A percentile compares a stretch with the other conserved stretches of the same genome.
Conservation (phyloP, 495 filamentous ascomycete species). For the Penicillium steckii region DNA sequence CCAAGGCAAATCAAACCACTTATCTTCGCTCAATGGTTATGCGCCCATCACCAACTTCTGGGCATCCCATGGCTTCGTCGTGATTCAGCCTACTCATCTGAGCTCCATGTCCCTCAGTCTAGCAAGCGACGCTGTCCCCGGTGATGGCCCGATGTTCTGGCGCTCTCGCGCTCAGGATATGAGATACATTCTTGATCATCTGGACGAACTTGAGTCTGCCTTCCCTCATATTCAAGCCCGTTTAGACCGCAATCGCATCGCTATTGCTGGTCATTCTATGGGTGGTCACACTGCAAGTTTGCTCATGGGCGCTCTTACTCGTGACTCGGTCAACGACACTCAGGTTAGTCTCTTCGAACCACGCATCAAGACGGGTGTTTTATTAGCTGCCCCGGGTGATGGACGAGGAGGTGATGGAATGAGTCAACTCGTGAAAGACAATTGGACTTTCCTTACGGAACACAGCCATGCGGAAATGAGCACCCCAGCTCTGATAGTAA, state of each 20-base stretch:
- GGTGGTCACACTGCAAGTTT: conserved; percentile 36
- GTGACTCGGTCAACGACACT: conserved; percentile 14
- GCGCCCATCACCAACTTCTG: conserved; percentile 44
- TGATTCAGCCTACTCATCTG: conserved; percentile 47
- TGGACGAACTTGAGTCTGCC: conserved; percentile 30
- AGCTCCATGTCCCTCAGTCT: conserved; percentile 34
- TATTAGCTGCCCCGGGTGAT: conserved; percentile 33
- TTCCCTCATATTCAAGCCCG: conserved; percentile 34
- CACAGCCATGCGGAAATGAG: conserved; percentile 37
- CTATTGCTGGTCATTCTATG: conserved; percentile 41
- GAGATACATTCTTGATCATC: conserved; percentile 33
- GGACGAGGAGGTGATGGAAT: conserved; percentile 25
- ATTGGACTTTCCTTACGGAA: conserved; percentile 31
- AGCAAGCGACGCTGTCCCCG: conserved; percentile 5
- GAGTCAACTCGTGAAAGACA: conserved; percentile 13
- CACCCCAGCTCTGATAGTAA: conserved; percentile 36
- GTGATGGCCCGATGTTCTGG: conserved; percentile 29
- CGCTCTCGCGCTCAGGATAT: conserved; percentile 37
- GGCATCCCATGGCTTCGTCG: conserved; percentile 45
- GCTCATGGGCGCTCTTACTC: conserved; percentile 36
- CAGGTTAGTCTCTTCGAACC: conserved; percentile 1
- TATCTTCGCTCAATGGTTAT: conserved; percentile 46
- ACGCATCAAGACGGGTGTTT: conserved; percentile 39
- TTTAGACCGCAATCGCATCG: conserved; percentile 34
- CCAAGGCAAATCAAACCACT: conserved; percentile 36